These are phyloP conservation scores for Talaromyces sp. DNA, from an alignment of 2,329 filamentous ascomycete species.

Conservation along the genomic window DNA sequence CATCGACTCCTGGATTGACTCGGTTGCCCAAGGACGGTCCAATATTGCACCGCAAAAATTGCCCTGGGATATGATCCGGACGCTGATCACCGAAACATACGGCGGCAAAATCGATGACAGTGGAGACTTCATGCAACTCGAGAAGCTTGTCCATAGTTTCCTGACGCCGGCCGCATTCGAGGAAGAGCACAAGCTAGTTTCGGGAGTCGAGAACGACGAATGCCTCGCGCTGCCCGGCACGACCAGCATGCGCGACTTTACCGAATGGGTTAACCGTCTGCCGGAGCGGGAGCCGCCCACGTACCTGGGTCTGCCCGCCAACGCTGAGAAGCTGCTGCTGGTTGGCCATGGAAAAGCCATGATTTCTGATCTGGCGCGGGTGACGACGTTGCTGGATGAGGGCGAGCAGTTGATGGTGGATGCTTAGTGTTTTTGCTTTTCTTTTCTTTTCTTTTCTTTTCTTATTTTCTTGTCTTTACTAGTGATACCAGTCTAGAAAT, in stretches of 20 bases:
- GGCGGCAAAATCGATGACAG: slow-evolving; percentile 96
- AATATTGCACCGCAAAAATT: slow-evolving; percentile 93
- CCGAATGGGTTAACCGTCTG: slow-evolving; percentile 82
- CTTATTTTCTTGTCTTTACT: not conserved
- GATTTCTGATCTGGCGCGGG: slow-evolving; percentile 76
- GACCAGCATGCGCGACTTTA: slow-evolving; percentile 80
- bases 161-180: slow-evolving; percentile 89
- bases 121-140: slow-evolving; percentile 72
- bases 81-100: slow-evolving; percentile 88
- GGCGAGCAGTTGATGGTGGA: slow-evolving; percentile 85
- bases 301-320: slow-evolving; percentile 87
- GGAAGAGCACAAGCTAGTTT: slow-evolving; percentile 83
- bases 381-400: slow-evolving; percentile 86
- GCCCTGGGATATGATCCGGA: slow-evolving; percentile 93
- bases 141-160: slow-evolving; percentile 68
- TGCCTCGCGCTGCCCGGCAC: slow-evolving; percentile 72
- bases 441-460: slow-evolving; percentile 13
- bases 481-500: not conserved
- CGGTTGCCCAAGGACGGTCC: slow-evolving; percentile 74
- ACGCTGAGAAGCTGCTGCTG: slow-evolving; percentile 91
- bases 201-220: slow-evolving; percentile 57
- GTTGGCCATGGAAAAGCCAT: slow-evolving; percentile 82
- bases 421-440: slow-evolving; percentile 26
- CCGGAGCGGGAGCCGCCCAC: slow-evolving; percentile 95
- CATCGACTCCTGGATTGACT: slow-evolving; percentile 90